These are phyloP conservation scores for Hypoxylon sp. DNA, from an alignment of 2,329 filamentous ascomycete genomes.

Conservation along the genomic window DNA sequence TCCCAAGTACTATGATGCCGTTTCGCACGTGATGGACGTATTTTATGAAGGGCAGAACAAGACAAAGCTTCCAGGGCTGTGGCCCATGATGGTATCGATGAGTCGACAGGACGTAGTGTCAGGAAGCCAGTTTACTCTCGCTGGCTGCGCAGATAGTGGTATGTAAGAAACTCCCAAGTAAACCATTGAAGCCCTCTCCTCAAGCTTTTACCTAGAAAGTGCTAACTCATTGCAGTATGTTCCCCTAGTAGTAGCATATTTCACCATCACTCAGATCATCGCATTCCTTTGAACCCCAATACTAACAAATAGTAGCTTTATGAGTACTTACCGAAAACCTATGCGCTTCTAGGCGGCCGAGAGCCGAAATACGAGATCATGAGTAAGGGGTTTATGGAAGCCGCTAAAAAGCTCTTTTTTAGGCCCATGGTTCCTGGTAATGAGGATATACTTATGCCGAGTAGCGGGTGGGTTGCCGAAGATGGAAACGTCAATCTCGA, in stretches of 20 bases:
- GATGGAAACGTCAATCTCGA: conserved; percentile 40
- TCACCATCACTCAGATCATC: background rate
- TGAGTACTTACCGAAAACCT: conserved; percentile 74
- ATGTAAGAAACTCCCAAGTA: background rate
- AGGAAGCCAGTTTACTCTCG: conserved; percentile 59
- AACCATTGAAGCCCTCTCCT: background rate
- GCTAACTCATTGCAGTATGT: conserved; percentile 12
- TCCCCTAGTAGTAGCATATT: background rate
- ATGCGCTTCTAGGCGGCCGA: conserved; percentile 75
- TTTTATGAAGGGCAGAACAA: conserved; percentile 75
- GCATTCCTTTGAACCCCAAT: background rate
- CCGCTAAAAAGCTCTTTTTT: conserved; percentile 76
- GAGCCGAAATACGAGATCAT: conserved; percentile 58
- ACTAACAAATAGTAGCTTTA: conserved; percentile 54
- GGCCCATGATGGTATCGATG: conserved; percentile 77
- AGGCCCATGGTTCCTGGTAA: conserved; percentile 73
- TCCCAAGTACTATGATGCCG: conserved; percentile 80
- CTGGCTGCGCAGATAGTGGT: conserved; percentile 56
- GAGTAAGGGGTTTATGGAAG: conserved; percentile 65
- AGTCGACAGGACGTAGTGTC: conserved; percentile 56
- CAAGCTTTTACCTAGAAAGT: background rate
- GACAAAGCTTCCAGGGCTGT: conserved; percentile 79
- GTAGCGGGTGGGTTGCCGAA: conserved; percentile 56
- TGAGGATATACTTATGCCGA: conserved; percentile 73
- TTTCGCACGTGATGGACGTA: conserved; percentile 76